These are phyloP conservation scores for Puccinellia tenuiflora DNA, from an alignment of 176 grass and related monocot species.

Conservation along the genomic window DNA sequence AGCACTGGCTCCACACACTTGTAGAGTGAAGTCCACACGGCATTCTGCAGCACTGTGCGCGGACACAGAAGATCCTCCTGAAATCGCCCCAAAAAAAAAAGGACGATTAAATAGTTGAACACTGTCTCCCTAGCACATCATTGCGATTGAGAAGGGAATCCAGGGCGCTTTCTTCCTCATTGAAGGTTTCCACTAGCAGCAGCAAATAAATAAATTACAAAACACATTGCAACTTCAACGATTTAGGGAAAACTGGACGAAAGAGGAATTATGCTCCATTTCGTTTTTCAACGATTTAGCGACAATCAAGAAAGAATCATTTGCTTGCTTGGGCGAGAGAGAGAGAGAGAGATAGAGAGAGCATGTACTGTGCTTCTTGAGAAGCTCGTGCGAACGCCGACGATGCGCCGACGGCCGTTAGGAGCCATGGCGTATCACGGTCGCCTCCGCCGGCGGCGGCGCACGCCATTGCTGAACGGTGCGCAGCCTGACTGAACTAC, in stretches of 20 bases:
- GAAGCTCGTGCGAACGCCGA: too few species aligned
- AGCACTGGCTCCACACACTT: constrained; percentile 54
- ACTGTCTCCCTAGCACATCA: not conserved
- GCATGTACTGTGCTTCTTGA: too few species aligned
- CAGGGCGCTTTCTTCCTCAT: not conserved
- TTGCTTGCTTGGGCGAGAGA: not conserved
- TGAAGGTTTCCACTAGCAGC: not conserved
- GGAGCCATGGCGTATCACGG: not conserved
- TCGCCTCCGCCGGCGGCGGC: not conserved
- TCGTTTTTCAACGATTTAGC: not conserved
- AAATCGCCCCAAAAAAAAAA: not conserved
- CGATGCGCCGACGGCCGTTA: not conserved
- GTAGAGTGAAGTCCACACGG: constrained; percentile 49
- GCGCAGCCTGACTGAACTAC: not conserved
- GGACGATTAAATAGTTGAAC: not conserved
- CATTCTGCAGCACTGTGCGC: constrained; percentile 48
- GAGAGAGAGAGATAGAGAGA: not conserved
- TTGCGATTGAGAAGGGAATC: not conserved
- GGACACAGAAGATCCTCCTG: constrained; percentile 62
- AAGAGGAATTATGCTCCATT: not conserved
- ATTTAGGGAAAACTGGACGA: not conserved
- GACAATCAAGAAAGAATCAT: not conserved
- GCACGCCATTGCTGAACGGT: not conserved
- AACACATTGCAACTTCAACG: not conserved
- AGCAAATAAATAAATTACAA: not conserved